Conservation (phyloP, 148 eudicot genomes). For the Rhododendron ovatum region DNA sequence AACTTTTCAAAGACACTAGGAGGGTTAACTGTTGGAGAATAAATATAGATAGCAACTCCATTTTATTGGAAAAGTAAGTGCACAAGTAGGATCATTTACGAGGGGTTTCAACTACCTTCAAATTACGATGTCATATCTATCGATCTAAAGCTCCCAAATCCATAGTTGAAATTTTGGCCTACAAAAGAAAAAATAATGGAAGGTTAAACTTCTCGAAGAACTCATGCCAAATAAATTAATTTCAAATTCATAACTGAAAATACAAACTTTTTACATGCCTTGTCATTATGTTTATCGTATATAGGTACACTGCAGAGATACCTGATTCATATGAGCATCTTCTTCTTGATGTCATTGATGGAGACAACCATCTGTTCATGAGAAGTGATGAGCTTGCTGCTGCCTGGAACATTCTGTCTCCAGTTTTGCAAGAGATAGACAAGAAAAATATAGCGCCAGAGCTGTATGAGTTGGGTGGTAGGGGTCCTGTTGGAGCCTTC, state of each 20-base stretch:
- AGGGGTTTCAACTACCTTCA: background rate
- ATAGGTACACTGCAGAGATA: slow-evolving; percentile 29
- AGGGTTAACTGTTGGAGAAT: background rate
- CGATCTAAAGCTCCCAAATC: background rate
- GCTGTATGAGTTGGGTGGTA: slow-evolving; percentile 25
- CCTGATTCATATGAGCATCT: slow-evolving; percentile 40
- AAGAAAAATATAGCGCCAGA: slow-evolving; percentile 28
- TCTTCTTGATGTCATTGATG: slow-evolving; percentile 33
- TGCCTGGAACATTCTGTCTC: slow-evolving; percentile 29
- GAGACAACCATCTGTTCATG: slow-evolving; percentile 38
- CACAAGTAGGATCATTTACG: background rate
- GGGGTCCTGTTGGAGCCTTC: slow-evolving; percentile 40
- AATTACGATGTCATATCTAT: background rate
- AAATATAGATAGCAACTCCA: background rate
- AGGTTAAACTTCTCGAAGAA: background rate
- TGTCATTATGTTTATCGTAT: background rate
- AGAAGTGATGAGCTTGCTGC: slow-evolving; percentile 42
- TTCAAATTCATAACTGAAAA: background rate
- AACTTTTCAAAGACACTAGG: background rate
- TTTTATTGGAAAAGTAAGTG: background rate
- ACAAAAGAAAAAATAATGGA: background rate
- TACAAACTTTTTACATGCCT: background rate
- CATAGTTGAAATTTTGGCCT: background rate
- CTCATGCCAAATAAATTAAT: background rate
- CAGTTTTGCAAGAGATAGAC: slow-evolving; percentile 27